Evolutionary conservation across 495 filamentous ascomycete genomes (phyloP).

Genomic region (Xylaria telfairii): DNA sequence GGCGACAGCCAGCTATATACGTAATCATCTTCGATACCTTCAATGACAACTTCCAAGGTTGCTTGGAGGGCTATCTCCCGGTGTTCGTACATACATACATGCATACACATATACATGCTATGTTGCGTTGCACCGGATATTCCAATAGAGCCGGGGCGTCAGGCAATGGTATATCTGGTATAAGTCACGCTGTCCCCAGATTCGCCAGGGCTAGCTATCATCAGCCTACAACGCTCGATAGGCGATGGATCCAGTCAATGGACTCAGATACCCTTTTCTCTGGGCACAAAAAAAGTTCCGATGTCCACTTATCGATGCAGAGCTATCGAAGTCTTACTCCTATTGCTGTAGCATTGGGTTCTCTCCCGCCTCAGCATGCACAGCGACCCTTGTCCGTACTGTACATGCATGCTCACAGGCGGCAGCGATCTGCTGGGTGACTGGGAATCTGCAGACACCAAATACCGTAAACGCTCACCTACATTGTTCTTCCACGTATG

Average conservation of each 20-base stretch:
- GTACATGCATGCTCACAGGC: slow-evolving; percentile 22
- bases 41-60: too few species aligned
- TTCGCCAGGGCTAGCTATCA: neutral
- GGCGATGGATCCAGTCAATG: neutral
- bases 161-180: neutral
- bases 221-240: neutral
- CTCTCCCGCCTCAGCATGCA: slow-evolving; percentile 16
- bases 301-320: neutral
- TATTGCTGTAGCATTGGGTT: slow-evolving; percentile 6
- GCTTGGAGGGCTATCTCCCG: neutral
- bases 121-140: neutral
- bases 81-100: too few species aligned
- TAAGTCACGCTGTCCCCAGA: neutral
- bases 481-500: slow-evolving; percentile 17
- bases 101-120: neutral
- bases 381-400: slow-evolving; percentile 1
- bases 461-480: slow-evolving; percentile 27
- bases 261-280: neutral
- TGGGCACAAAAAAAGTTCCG: neutral
- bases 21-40: neutral
- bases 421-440: slow-evolving; percentile 26
- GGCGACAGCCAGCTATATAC: neutral
- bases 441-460: slow-evolving; percentile 16
- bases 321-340: neutral
- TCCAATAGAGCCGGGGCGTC: neutral